Evolutionary conservation across 1,284 basidiomycete species (phyloP).

Genomic region (Rhodotorula sp.): DNA sequence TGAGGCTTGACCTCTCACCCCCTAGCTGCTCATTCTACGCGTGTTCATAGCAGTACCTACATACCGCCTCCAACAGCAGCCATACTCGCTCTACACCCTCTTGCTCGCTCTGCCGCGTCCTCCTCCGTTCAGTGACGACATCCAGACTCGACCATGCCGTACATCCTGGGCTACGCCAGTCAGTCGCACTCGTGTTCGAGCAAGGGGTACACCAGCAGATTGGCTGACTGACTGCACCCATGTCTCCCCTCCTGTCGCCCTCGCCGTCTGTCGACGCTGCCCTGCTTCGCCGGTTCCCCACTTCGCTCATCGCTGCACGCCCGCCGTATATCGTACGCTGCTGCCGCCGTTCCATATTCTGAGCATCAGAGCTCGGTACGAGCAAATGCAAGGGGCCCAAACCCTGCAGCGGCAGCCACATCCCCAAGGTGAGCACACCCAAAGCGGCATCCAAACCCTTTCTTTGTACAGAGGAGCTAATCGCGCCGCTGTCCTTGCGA

Average conservation of each 20-base stretch:
- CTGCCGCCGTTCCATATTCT: too few relatives aligned
- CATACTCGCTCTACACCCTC: not conserved
- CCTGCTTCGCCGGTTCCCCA: not conserved
- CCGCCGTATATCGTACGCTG: too few relatives aligned
- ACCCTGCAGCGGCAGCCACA: constrained; percentile 48
- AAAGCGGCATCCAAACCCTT: too few relatives aligned
- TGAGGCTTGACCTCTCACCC: too few relatives aligned
- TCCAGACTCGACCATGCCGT: not conserved
- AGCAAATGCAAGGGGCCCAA: constrained; percentile 28
- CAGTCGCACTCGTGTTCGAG: not conserved
- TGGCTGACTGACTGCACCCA: not conserved
- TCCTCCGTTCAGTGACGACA: not conserved
- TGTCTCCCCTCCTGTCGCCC: not conserved
- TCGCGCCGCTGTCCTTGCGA: too few relatives aligned
- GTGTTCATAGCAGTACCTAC: too few relatives aligned
- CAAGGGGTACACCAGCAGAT: not conserved
- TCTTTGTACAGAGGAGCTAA: too few relatives aligned
- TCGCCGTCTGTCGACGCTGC: not conserved
- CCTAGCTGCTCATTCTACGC: too few relatives aligned
- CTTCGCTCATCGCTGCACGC: not conserved
- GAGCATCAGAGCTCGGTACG: not conserved
- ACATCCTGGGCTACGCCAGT: not conserved
- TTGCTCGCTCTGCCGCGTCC: not conserved
- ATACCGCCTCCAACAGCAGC: not conserved
- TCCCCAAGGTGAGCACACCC: constrained; percentile 40